Evolutionary conservation across 1,284 basidiomycete species (phyloP).

Genomic region (Malassezia equina): DNA sequence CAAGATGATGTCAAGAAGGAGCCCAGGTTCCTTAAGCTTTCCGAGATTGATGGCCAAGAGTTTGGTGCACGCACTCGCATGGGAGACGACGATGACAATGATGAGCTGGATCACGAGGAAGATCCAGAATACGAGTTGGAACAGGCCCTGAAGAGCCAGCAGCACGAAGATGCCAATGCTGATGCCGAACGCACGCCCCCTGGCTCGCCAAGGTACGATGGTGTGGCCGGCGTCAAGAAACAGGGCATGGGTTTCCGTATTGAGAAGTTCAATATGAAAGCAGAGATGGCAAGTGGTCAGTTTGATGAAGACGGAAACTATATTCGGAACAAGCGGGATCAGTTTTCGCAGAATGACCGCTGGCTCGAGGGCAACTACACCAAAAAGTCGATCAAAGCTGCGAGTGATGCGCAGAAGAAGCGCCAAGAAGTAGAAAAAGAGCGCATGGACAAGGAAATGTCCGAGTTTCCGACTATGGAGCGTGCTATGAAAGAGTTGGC

Average conservation of each 20-base stretch:
- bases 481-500: slow-evolving; percentile 51
- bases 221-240: slow-evolving; percentile 6
- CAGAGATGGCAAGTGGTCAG: slow-evolving; percentile 93
- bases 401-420: slow-evolving; percentile 55
- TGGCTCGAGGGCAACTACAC: slow-evolving; percentile 81
- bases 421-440: slow-evolving; percentile 53
- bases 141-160: slow-evolving; percentile 15
- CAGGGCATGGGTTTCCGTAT: slow-evolving; percentile 76
- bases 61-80: slow-evolving; percentile 30
- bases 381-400: slow-evolving; percentile 73
- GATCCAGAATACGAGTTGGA: slow-evolving; percentile 40
- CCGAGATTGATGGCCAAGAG: slow-evolving; percentile 62
- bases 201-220: slow-evolving; percentile 18
- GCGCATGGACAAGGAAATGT: slow-evolving; percentile 58
- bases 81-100: slow-evolving; percentile 27
- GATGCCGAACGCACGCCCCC: slow-evolving; percentile 31
- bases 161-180: slow-evolving; percentile 24
- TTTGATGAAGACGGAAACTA: slow-evolving; percentile 87
- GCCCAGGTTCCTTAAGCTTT: slow-evolving; percentile 51
- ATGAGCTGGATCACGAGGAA: slow-evolving; percentile 31
- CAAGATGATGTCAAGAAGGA: slow-evolving; percentile 16
- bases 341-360: slow-evolving; percentile 78
- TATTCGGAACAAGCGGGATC: slow-evolving; percentile 68
- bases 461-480: slow-evolving; percentile 58
- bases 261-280: slow-evolving; percentile 96